phyloP scores from a whole-genome alignment of 2,329 filamentous ascomycete species.

The Pestalotiopsis sp. region DNA sequence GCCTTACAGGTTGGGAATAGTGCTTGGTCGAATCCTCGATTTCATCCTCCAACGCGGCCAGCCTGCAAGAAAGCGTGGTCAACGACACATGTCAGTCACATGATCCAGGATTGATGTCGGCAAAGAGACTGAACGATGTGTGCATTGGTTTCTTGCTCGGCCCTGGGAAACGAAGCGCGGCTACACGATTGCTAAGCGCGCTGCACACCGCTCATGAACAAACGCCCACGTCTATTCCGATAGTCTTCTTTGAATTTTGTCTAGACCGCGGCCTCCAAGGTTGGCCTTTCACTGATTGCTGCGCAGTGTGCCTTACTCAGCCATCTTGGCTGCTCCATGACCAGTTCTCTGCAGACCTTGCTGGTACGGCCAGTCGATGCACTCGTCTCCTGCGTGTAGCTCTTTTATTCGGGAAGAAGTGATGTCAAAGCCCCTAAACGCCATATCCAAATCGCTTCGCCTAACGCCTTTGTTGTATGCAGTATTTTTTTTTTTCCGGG shows the following conservation, averaged over 20 bases:
- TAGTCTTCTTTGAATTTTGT: background rate
- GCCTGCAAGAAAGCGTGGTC: background rate
- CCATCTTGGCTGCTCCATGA: background rate
- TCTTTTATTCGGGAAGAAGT: background rate
- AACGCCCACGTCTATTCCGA: background rate
- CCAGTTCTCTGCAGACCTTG: background rate
- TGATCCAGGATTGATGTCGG: background rate
- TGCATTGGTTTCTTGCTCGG: background rate
- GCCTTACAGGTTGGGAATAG: background rate
- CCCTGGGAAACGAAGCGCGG: background rate
- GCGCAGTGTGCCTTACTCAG: constrained; percentile 1
- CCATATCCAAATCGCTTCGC: constrained; percentile 22
- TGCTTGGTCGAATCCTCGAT: background rate
- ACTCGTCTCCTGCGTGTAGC: background rate
- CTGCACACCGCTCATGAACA: constrained; percentile 5
- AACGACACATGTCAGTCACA: background rate
- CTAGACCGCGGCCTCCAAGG: background rate
- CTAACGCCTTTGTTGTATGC: constrained; percentile 34
- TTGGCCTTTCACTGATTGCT: background rate
- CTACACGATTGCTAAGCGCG: constrained; percentile 7
- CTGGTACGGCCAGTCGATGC: background rate
- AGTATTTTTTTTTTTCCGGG: constrained; percentile 15
- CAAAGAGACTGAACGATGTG: background rate
- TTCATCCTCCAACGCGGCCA: background rate
- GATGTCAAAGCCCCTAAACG: background rate